phyloP scores from a whole-genome alignment of 345 rosid species.

The Schrenkiella parvula region DNA sequence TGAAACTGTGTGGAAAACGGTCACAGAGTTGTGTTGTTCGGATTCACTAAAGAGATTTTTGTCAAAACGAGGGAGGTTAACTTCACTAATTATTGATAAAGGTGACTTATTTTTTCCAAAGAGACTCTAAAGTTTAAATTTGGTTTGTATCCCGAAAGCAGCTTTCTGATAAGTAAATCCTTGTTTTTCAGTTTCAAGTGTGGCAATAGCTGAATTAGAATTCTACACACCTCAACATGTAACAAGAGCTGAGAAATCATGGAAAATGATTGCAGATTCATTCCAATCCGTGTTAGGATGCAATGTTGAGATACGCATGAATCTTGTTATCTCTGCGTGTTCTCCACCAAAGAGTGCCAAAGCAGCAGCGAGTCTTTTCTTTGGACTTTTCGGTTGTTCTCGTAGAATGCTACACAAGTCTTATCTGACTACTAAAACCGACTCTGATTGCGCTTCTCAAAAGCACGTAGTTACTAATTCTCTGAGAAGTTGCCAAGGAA shows the following conservation, averaged over 20 bases:
- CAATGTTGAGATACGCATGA: slow-evolving; percentile 83
- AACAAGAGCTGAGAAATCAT: slow-evolving; percentile 82
- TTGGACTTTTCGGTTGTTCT: slow-evolving; percentile 70
- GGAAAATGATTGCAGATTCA: slow-evolving; percentile 86
- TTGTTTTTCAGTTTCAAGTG: slow-evolving; percentile 39
- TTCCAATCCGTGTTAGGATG: slow-evolving; percentile 74
- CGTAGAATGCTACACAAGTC: slow-evolving; percentile 53
- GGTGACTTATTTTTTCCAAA: slow-evolving; percentile 37
- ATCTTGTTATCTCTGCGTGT: slow-evolving; percentile 44
- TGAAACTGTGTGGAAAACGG: slow-evolving; percentile 70
- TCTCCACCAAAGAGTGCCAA: slow-evolving; percentile 45
- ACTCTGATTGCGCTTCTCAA: slow-evolving; percentile 47
- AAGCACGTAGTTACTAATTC: slow-evolving; percentile 45
- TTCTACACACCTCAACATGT: slow-evolving; percentile 55
- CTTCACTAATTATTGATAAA: slow-evolving; percentile 62
- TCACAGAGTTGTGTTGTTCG: slow-evolving; percentile 58
- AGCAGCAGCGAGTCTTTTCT: slow-evolving; percentile 53
- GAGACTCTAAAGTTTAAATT: neutral
- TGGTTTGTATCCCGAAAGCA: neutral
- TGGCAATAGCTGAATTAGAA: slow-evolving; percentile 76
- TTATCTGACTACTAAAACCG: slow-evolving; percentile 36
- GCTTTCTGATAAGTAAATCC: neutral
- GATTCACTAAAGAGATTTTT: slow-evolving; percentile 72
- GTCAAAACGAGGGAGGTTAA: slow-evolving; percentile 67
- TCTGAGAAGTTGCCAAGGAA: slow-evolving; percentile 72